These are phyloP conservation scores for Aschersonia sp. DNA, from an alignment of 2,329 filamentous ascomycete species.

Conservation along the genomic window DNA sequence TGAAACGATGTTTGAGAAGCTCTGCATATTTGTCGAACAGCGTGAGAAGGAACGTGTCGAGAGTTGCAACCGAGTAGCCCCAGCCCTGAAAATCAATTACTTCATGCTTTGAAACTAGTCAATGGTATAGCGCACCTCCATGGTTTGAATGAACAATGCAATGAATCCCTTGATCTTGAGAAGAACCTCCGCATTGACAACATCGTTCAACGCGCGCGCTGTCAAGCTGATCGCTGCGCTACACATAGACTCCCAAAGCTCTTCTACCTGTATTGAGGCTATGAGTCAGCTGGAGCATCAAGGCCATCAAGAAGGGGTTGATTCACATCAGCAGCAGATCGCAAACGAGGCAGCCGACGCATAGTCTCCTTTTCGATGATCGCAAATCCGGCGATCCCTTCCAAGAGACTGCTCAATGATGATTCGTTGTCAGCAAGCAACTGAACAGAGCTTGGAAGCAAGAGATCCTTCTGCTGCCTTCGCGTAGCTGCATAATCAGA, in stretches of 20 bases:
- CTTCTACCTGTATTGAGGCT: slow-evolving; percentile 56
- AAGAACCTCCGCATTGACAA: slow-evolving; percentile 80
- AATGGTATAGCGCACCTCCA: slow-evolving; percentile 55
- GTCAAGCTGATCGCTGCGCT: slow-evolving; percentile 74
- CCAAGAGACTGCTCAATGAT: slow-evolving; percentile 77
- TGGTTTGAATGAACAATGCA: slow-evolving; percentile 91
- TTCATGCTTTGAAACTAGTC: slow-evolving; percentile 51
- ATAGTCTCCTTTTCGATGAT: slow-evolving; percentile 94
- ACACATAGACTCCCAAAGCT: slow-evolving; percentile 97
- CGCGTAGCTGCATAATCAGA: slow-evolving; percentile 85
- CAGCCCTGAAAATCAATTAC: slow-evolving; percentile 76
- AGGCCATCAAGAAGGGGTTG: background rate
- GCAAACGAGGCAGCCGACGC: slow-evolving; percentile 69
- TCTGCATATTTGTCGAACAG: slow-evolving; percentile 92
- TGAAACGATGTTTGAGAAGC: slow-evolving; percentile 79
- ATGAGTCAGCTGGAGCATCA: background rate
- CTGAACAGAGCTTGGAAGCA: slow-evolving; percentile 64
- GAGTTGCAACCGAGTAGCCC: slow-evolving; percentile 69
- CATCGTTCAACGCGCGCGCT: slow-evolving; percentile 58
- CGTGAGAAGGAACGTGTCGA: slow-evolving; percentile 75
- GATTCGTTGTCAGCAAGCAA: slow-evolving; percentile 71
- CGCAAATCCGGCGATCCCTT: slow-evolving; percentile 90
- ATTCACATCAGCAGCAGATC: slow-evolving; percentile 66
- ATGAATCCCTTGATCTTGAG: slow-evolving; percentile 92
- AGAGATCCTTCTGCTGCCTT: slow-evolving; percentile 78